These are phyloP conservation scores for Didymosphaeria variabile DNA, from an alignment of 2,329 filamentous ascomycete genomes.

Conservation along the genomic window DNA sequence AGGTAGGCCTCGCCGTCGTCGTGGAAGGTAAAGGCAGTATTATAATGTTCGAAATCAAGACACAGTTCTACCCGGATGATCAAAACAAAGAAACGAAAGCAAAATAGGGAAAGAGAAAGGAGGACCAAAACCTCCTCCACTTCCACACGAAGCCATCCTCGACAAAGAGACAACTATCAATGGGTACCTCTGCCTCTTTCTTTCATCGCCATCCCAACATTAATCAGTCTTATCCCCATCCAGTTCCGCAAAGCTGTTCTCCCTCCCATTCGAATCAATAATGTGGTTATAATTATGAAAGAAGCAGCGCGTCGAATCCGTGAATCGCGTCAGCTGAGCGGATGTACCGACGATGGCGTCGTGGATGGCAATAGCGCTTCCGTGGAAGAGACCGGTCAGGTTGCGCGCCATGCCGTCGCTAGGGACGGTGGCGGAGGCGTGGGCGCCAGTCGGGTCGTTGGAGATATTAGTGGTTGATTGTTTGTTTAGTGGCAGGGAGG, in stretches of 20 bases:
- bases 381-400: conserved; percentile 21
- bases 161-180: too few relatives aligned
- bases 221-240: conserved; percentile 13
- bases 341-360: conserved; percentile 19
- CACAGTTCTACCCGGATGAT: too few relatives aligned
- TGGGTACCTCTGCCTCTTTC: too few relatives aligned
- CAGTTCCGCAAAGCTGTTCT: conserved; percentile 18
- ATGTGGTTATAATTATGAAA: conserved; percentile 19
- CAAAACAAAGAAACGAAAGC: too few relatives aligned
- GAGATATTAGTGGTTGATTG: conserved; percentile 18
- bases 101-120: too few relatives aligned
- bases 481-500: neutral
- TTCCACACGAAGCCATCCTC: too few relatives aligned
- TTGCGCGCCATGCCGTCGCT: conserved; percentile 17
- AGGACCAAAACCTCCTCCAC: too few relatives aligned
- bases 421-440: conserved; percentile 19
- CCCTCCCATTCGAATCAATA: conserved; percentile 19
- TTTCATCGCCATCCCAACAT: too few relatives aligned
- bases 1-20: too few relatives aligned
- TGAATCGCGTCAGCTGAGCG: conserved; percentile 20
- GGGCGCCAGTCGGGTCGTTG: conserved; percentile 24
- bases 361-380: conserved; percentile 18
- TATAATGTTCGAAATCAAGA: too few relatives aligned
- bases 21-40: too few relatives aligned
- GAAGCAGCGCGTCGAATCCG: conserved; percentile 15